These are phyloP conservation scores for Aspergillus ostianus DNA, from an alignment of 495 filamentous ascomycete species.

Conservation along the genomic window DNA sequence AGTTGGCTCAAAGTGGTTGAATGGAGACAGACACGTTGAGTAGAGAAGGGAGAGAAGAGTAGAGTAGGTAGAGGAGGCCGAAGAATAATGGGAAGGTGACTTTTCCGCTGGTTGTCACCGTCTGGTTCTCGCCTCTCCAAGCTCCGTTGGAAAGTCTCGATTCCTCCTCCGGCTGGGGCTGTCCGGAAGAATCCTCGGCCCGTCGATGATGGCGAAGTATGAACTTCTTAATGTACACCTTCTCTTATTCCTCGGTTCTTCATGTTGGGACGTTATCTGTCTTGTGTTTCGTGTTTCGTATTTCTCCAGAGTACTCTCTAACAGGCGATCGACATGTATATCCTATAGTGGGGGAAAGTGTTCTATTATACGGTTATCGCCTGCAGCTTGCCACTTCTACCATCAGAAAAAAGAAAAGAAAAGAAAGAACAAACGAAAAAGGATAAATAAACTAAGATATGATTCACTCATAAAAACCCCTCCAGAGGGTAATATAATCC, in stretches of 20 bases:
- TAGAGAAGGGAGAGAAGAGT: background rate
- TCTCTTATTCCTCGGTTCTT: too few species aligned
- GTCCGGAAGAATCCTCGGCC: conserved; percentile 24
- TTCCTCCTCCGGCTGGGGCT: conserved; percentile 19
- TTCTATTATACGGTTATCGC: background rate
- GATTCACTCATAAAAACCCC: too few species aligned
- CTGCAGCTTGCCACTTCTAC: background rate
- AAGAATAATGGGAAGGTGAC: background rate
- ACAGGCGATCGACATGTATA: background rate
- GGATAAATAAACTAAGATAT: background rate
- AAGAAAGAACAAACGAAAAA: background rate
- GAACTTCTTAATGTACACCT: too few species aligned
- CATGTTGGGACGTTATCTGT: too few species aligned
- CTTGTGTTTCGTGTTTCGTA: too few species aligned
- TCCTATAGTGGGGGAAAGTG: background rate
- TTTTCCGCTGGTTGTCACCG: background rate
- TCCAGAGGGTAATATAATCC: background rate
- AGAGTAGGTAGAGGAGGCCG: background rate
- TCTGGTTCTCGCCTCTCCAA: conserved; percentile 14
- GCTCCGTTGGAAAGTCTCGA: conserved; percentile 21
- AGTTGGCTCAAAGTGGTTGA: background rate
- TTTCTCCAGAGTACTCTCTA: background rate
- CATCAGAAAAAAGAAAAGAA: background rate
- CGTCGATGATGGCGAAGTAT: background rate
- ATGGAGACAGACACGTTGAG: background rate